These are phyloP conservation scores for Penicillium paxilli DNA, from an alignment of 495 filamentous ascomycete species.

Conservation along the genomic window DNA sequence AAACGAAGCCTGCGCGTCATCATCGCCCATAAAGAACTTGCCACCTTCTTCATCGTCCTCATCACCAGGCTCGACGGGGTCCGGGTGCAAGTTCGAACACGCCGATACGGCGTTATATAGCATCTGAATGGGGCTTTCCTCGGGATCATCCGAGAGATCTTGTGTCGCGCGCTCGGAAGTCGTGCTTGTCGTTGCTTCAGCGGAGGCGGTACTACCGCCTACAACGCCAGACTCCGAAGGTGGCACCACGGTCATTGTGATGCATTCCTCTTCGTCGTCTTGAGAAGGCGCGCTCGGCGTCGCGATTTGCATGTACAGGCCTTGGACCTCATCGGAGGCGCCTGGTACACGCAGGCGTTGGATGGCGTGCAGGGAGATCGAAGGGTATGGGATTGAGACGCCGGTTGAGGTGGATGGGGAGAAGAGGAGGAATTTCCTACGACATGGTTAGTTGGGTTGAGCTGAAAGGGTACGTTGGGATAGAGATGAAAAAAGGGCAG, in stretches of 20 bases:
- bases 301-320: constrained; percentile 80
- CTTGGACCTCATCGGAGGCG: constrained; percentile 46
- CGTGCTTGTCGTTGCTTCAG: constrained; percentile 1
- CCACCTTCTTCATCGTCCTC: constrained; percentile 51
- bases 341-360: constrained; percentile 56
- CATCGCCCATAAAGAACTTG: constrained; percentile 20
- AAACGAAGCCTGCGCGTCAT: not conserved
- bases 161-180: constrained; percentile 26
- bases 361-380: constrained; percentile 86
- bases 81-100: constrained; percentile 89
- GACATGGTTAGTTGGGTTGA: constrained; percentile 1
- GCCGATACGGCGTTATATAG: constrained; percentile 80
- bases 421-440: constrained; percentile 73
- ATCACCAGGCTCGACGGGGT: constrained; percentile 53
- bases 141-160: constrained; percentile 24
- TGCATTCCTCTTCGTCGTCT: constrained; percentile 65
- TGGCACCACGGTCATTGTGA: constrained; percentile 77
- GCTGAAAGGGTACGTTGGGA: not conserved
- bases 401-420: constrained; percentile 59
- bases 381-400: constrained; percentile 80
- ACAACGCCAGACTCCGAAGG: constrained; percentile 12
- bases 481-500: not conserved
- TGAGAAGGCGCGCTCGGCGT: constrained; percentile 48
- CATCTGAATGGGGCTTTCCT: constrained; percentile 44
- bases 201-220: constrained; percentile 2